Base-by-base conservation (phyloP, 257 asterid genomes). In the Solanum pennellii region DNA sequence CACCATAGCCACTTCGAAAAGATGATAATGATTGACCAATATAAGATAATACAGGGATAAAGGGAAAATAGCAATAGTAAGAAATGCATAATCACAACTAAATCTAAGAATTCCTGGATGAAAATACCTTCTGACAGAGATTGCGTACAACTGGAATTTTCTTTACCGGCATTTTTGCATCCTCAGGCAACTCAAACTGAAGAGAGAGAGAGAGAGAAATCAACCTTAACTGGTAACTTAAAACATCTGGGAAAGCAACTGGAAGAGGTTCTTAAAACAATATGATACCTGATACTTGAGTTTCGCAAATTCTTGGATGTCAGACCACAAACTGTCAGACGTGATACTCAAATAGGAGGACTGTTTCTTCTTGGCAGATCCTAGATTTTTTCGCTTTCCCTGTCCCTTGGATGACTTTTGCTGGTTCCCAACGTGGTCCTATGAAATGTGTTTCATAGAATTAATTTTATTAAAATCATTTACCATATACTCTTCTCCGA, bases 321-420 rank as follows among this genome's bases (percentile, higher is more conserved):
- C 98, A 88, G 93, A 88, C 99, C 99, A 96, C 92, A 96, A 91
- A 91, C 95, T 93, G 83, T 94, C 95, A 8, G 99, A 92, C 74
- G 95, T 91, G 39, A 89, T 89, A 91, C 89, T 92, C 86, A 90
- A 90, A 89, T 90, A 94, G 76, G 89, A 88, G 69, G 96, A 91
- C 62, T 91, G 96, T 87, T 94, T 91, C 93, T 93, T 95, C 90
- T 88, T 93, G 56, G 86, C 37, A 83, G 93, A 88, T 60, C 83
- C 94, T 79, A 88, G 91, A 88, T 87, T 91, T 91, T 89, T 92
- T 44, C 86, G 77, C 91, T 92, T 94, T 74, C 91, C 90, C 84
- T 89, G 98, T 84, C 91, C 93, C 85, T 91, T 92, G 52, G 91
- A 89, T 31, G 90, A 88, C 86, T 90, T 92, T 18, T 42, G 92